These are phyloP conservation scores for Daldinia sp. DNA, from an alignment of 2,329 filamentous ascomycete species.

Conservation along the genomic window DNA sequence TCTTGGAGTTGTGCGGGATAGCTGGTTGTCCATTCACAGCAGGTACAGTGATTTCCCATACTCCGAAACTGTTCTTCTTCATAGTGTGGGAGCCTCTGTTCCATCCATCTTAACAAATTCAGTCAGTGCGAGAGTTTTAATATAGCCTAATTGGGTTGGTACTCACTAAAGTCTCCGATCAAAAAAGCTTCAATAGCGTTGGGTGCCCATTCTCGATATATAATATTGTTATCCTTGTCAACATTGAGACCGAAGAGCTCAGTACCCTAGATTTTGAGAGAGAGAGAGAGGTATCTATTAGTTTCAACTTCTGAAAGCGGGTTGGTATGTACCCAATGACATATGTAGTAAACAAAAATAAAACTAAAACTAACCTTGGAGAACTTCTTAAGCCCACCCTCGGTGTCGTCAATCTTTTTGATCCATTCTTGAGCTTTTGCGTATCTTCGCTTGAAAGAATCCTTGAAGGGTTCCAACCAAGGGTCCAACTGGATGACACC, in stretches of 20 bases:
- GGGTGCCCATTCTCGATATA: conserved; percentile 96
- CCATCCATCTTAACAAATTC: conserved; percentile 79
- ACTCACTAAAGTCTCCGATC: conserved; percentile 92
- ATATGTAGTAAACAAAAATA: conserved; percentile 1
- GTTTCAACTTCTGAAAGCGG: conserved; percentile 27
- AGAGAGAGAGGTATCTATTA: conserved; percentile 17
- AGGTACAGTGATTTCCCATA: conserved; percentile 85
- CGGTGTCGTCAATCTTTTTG: conserved; percentile 80
- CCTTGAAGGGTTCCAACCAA: conserved; percentile 87
- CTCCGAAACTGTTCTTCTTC: conserved; percentile 85
- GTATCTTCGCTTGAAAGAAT: conserved; percentile 80
- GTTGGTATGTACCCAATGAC: background rate
- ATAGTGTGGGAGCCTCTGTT: conserved; percentile 85
- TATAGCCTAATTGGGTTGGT: background rate
- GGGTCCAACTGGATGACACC: conserved; percentile 90
- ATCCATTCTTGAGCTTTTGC: conserved; percentile 88
- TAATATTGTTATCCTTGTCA: conserved; percentile 83
- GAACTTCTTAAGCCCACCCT: conserved; percentile 93
- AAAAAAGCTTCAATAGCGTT: conserved; percentile 87
- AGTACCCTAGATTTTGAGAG: conserved; percentile 70
- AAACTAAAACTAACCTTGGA: conserved; percentile 70
- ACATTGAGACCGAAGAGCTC: conserved; percentile 90
- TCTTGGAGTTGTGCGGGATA: conserved; percentile 92
- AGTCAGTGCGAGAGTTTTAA: conserved; percentile 47
- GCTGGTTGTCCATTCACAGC: conserved; percentile 78